Evolutionary conservation across 2,329 filamentous ascomycete genomes (phyloP), one percentile per base, ranked within the genome.

Genomic region (Orbilia brochopaga): DNA sequence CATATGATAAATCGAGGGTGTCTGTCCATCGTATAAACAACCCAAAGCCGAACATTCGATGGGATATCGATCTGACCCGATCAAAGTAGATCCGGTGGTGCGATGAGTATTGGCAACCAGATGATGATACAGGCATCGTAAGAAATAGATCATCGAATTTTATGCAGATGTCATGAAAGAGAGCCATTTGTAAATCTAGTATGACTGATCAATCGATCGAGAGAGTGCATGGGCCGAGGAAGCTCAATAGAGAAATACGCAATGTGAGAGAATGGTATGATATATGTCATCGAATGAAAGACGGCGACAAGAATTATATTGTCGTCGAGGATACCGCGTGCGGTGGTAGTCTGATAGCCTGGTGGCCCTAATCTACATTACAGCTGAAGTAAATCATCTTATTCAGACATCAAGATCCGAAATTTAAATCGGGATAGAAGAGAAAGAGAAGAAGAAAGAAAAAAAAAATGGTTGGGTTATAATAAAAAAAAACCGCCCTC

Each of bases 311-410:
- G 17, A 7, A n/a, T n/a, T 27, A 17, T 32, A 32, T 32, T 8
- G 27, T 8, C 27, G 27, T 4, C 8, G 27, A 32, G 27, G 27
- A 32, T 32, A 8, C 27, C 27, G 4, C 27, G 27, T 8, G 8
- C 37, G 13, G n/a, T 58, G 23, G 48, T 23, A 27, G 6, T 44
- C 15, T 44, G 51, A 8, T 56, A 8, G 23, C 11, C 11, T 50
- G 52, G 48, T 58, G 44, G 37, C 59, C 65, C 59, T 70, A 70
- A 64, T 70, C 66, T 70, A 70, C 66, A 70, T 70, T 70, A 70
- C 59, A 64, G 52, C 56, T 64, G 42, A 56, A 51, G 65, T 64
- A 35, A 56, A 51, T 58, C 40, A 56, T 64, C 59, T 64, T 51
- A 70, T 64, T 70, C 66, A 64, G 66, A 70, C 59, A 70, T 54